Evolutionary conservation across 2,329 filamentous ascomycete species (phyloP), one percentile per base, ranked within the genome.

Genomic region (Ophiostoma piceae): DNA sequence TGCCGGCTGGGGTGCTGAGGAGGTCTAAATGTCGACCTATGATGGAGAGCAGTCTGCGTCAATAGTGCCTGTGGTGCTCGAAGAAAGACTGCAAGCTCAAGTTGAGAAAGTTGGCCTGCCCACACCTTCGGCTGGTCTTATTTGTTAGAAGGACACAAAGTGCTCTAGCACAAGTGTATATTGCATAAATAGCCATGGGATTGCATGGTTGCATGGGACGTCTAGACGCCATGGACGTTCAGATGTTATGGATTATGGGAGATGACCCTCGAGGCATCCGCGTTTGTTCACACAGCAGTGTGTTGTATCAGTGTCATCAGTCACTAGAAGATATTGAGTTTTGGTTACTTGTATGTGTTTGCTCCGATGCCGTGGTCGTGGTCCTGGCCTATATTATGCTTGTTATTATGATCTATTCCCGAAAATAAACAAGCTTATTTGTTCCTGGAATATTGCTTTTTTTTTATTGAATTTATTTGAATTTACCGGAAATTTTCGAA

Each of bases 1-100:
- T 76, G 84, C 86, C 74, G 88, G 89, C 76, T 92, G 90, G 90
- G 90, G 90, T 70, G 89, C 90, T 72, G 90, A 92, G 83, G 88
- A 91, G 82, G 89, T 92, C 75, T 91, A 29, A 29, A 29, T 29
- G n/a, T n/a, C n/a, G n/a, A n/a, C n/a, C n/a, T n/a, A n/a, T n/a
- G n/a, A n/a, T n/a, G n/a, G n/a, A n/a, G n/a, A n/a, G n/a, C 26
- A 19, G 26, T 57, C 19, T 47, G 19, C 35, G 1, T 35, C 5
- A 35, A 35, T 35, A 35, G 35, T 35, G 35, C 35, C 35, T 2
- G 35, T 35, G 35, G 35, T 35, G 35, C 35, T 35, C 35, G 6
- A 6, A 35, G 4, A 8, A 1, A 35, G 35, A 35, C 35, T 35
- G 35, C 35, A 35, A 35, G 35, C 35, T 8, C 35, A 35, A 35